A percentile compares a stretch with the other conserved stretches of the same genome.
phyloP scores from a whole-genome alignment of 495 filamentous ascomycete genomes.

The Tuber brumale region DNA sequence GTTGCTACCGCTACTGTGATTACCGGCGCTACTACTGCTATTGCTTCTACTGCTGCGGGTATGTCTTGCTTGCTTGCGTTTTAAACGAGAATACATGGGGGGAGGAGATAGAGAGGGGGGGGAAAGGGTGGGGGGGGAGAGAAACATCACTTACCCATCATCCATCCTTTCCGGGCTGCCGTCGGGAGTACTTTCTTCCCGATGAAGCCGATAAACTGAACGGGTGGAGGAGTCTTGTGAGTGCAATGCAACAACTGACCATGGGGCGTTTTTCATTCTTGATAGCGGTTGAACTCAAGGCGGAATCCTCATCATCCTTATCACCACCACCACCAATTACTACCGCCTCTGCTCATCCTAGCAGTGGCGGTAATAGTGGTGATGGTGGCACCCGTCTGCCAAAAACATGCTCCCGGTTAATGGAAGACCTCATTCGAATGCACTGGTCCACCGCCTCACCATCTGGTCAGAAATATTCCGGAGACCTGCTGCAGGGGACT shows the following conservation, averaged over 20 bases:
- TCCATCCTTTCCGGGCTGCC: not conserved
- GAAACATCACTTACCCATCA: not conserved
- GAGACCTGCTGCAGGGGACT: not conserved
- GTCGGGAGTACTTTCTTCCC: not conserved
- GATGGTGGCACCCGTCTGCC: slow-evolving; percentile 18
- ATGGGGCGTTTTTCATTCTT: not conserved
- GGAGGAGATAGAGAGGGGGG: not conserved
- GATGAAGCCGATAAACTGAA: not conserved
- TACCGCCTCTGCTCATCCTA: slow-evolving; percentile 6
- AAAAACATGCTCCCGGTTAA: slow-evolving; percentile 21
- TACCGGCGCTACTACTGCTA: slow-evolving; percentile 18
- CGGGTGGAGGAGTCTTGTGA: not conserved
- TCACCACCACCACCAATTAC: not conserved
- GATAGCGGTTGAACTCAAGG: not conserved
- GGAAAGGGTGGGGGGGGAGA: not conserved
- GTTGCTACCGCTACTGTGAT: slow-evolving; percentile 5
- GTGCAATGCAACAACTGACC: not conserved
- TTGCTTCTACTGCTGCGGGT: slow-evolving; percentile 18
- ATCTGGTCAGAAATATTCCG: slow-evolving; percentile 18
- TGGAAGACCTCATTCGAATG: slow-evolving; percentile 29
- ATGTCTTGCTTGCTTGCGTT: slow-evolving; percentile 7
- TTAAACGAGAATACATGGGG: not conserved
- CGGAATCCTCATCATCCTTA: not conserved
- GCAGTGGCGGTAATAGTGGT: not conserved
- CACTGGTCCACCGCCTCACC: slow-evolving; percentile 35